Evolutionary conservation across 768 basidiomycete genomes (phyloP), one percentile per base, ranked within the genome.

Genomic region (Psilocybe subaeruginosa): DNA sequence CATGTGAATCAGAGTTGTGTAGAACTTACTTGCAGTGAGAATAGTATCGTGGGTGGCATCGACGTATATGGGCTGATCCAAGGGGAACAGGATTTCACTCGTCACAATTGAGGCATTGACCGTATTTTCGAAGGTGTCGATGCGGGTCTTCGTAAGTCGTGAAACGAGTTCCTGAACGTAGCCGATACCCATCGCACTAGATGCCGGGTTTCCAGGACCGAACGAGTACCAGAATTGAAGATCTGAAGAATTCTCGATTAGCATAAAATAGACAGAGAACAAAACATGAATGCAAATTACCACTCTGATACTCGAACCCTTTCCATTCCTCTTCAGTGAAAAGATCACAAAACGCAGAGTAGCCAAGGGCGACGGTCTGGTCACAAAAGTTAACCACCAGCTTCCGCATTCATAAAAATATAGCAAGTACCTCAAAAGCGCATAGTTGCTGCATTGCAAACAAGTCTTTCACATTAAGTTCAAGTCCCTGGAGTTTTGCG

Each of bases 321-420:
- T 87, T 82, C 92, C 91, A 94, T 69, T 93, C 92, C 30, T 88
- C 85, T 66, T 90, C 82, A 0, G 89, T 91, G 73, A 94, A 94
- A 11, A 93, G 72, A 45, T 81, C 83, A 63, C 92, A 94, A 72
- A 93, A 94, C 46, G 80, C 77, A 8, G 91, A 92, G 68, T 85
- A 92, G 1, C 90, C 91, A 4, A 93, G 84, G 0, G 90, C 83
- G 47, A 93, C 91, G 29, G 92, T 91, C 87, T 91, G 50, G 11
- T 19, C 9, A 35, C 5, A 45, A 11, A 35, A 52, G 33, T 56
- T n/a, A 56, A 30, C 39, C 14, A 61, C 16, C 48, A 33, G 55
- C 16, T 14, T 23, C 52, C 12, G 14, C 16, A 47, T 5, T 46
- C 19, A 41, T 23, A 7, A 23, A 5, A 27, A 41, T 23, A 59